A percentile compares a stretch with the other conserved stretches of the same genome.
Conservation (phyloP, 2,329 filamentous ascomycete species). For the Sordariomycetes sp. region DNA sequence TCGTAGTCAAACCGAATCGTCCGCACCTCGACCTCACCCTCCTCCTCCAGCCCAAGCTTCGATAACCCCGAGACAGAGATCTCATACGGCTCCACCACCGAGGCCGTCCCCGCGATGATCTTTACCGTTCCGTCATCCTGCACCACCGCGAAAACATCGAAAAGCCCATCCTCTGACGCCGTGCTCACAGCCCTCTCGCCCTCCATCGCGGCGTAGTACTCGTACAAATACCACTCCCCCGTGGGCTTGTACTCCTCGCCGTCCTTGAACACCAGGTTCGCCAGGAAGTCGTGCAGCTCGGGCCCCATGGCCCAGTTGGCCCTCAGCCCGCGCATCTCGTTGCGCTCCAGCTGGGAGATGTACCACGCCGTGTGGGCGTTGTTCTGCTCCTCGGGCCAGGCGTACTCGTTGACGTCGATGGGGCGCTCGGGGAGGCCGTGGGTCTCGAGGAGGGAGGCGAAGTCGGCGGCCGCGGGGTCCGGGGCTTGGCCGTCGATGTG, state of each 20-base stretch:
- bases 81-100: background rate
- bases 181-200: constrained; percentile 1
- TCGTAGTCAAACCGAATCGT: constrained; percentile 4
- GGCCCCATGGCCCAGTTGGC: constrained; percentile 32
- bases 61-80: background rate
- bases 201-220: constrained; percentile 6
- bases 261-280: constrained; percentile 15
- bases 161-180: constrained; percentile 2
- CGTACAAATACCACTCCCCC: constrained; percentile 7
- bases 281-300: constrained; percentile 31
- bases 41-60: constrained; percentile 1
- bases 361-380: constrained; percentile 30
- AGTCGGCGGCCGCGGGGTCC: constrained; percentile 7
- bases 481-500: constrained; percentile 6
- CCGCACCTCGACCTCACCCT: constrained; percentile 3
- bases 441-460: constrained; percentile 13
- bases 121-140: background rate
- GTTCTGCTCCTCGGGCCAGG: constrained; percentile 24
- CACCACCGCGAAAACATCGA: constrained; percentile 5
- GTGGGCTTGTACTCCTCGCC: constrained; percentile 1
- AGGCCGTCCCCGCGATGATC: constrained; percentile 4
- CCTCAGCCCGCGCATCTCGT: constrained; percentile 27
- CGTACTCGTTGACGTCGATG: constrained; percentile 40
- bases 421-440: constrained; percentile 19
- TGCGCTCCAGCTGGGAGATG: constrained; percentile 33